Conservation (phyloP, 2,329 filamentous ascomycete species). For the Colletotrichum falcatum region DNA sequence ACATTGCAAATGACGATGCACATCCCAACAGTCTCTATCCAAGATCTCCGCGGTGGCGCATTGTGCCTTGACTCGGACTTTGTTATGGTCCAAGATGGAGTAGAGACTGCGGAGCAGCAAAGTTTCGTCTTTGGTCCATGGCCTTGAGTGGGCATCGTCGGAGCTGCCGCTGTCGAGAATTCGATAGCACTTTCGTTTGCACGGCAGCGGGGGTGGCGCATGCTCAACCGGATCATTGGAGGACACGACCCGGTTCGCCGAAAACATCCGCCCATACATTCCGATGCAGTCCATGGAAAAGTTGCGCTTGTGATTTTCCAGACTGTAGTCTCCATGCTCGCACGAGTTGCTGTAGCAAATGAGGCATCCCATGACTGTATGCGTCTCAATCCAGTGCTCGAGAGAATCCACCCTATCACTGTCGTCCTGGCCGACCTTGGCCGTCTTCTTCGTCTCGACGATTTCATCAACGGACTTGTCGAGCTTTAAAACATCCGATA, state of each 20-base stretch:
- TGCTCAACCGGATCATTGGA: constrained; percentile 25
- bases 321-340: constrained; percentile 70
- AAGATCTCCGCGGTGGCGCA: constrained; percentile 64
- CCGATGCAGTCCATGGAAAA: constrained; percentile 61
- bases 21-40: constrained; percentile 65
- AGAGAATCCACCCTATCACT: constrained; percentile 47
- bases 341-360: constrained; percentile 71
- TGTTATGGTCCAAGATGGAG: constrained; percentile 56
- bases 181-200: constrained; percentile 59
- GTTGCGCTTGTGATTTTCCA: constrained; percentile 62
- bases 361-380: constrained; percentile 67
- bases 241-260: constrained; percentile 33
- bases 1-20: constrained; percentile 58
- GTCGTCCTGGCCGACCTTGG: constrained; percentile 58
- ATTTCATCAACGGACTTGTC: constrained; percentile 67
- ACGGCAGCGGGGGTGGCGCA: constrained; percentile 45
- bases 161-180: constrained; percentile 18
- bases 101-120: constrained; percentile 62
- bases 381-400: constrained; percentile 61
- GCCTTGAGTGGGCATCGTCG: constrained; percentile 35
- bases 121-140: constrained; percentile 64
- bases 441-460: constrained; percentile 65
- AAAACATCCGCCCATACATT: constrained; percentile 40
- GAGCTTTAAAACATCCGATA: constrained; percentile 64
- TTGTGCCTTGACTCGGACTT: constrained; percentile 55